Percentiles rank a stretch among this genome's conserved stretches.
phyloP scores from a whole-genome alignment of 2,329 filamentous ascomycete species.

The Cadophora sp. region DNA sequence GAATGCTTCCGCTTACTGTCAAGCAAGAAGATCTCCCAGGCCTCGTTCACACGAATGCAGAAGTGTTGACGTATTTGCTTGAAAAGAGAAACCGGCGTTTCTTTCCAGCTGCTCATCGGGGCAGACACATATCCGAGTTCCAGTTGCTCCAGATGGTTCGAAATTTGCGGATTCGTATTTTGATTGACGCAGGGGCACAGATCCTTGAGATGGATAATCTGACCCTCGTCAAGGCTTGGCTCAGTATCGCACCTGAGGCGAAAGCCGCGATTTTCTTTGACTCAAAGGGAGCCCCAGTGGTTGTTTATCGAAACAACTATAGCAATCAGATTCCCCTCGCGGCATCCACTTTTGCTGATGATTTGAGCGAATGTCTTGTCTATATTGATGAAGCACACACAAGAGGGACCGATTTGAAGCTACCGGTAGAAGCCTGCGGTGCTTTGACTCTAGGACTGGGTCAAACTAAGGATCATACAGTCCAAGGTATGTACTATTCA shows the following conservation, averaged over 20 bases:
- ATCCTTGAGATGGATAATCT: slow-evolving; percentile 64
- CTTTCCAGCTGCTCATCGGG: slow-evolving; percentile 51
- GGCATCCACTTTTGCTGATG: slow-evolving; percentile 35
- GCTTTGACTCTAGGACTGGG: slow-evolving; percentile 36
- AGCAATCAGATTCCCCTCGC: slow-evolving; percentile 30
- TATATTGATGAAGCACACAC: slow-evolving; percentile 42
- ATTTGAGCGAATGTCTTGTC: slow-evolving; percentile 34
- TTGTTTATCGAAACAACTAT: slow-evolving; percentile 31
- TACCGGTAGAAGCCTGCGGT: slow-evolving; percentile 28
- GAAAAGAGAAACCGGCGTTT: slow-evolving; percentile 56
- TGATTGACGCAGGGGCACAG: slow-evolving; percentile 70
- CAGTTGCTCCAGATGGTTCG: slow-evolving; percentile 48
- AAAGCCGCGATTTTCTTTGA: slow-evolving; percentile 32
- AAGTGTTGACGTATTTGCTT: slow-evolving; percentile 66
- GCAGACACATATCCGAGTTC: slow-evolving; percentile 52
- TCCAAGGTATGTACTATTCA: slow-evolving; percentile 49
- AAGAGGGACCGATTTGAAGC: slow-evolving; percentile 38
- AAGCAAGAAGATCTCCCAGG: slow-evolving; percentile 63
- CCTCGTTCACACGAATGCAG: slow-evolving; percentile 66
- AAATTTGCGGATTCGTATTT: slow-evolving; percentile 55
- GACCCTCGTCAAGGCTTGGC: slow-evolving; percentile 34
- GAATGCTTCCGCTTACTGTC: slow-evolving; percentile 66
- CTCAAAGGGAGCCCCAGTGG: slow-evolving; percentile 26
- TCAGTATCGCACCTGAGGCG: slow-evolving; percentile 28
- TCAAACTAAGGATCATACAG: slow-evolving; percentile 52